Conservation (phyloP, 768 basidiomycete genomes). For the Amanita inopinata region DNA sequence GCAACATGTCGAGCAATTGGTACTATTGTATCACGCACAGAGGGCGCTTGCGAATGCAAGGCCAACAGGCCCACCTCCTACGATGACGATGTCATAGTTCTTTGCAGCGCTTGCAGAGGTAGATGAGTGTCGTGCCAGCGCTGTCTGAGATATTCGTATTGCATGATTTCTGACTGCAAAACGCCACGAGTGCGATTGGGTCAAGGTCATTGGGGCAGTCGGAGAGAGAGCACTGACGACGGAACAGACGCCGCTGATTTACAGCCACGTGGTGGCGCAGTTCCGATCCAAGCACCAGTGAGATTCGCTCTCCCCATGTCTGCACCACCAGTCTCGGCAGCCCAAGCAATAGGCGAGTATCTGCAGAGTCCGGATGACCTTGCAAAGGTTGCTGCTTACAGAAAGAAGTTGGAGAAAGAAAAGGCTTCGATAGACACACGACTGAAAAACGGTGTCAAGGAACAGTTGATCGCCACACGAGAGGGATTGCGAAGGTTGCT, state of each 20-base stretch:
- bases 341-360: constrained; percentile 82
- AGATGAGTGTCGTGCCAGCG: not conserved
- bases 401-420: constrained; percentile 94
- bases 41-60: constrained; percentile 83
- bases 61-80: constrained; percentile 91
- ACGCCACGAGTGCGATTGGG: constrained; percentile 8
- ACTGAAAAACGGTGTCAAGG: constrained; percentile 84
- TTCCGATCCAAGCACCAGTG: too few species aligned
- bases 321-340: constrained; percentile 57
- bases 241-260: too few species aligned
- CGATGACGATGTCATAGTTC: constrained; percentile 83
- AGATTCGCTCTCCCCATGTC: constrained; percentile 24
- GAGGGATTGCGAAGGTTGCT: constrained; percentile 80
- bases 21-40: constrained; percentile 34
- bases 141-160: not conserved
- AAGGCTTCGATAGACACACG: constrained; percentile 89
- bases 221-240: too few species aligned
- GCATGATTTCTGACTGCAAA: not conserved
- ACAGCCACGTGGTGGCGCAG: too few species aligned
- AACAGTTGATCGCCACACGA: constrained; percentile 84
- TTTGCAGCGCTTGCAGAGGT: constrained; percentile 15
- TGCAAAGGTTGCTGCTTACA: constrained; percentile 74
- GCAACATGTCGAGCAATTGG: not conserved
- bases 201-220: constrained; percentile 12
- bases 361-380: constrained; percentile 93